phyloP scores from a whole-genome alignment of 2,329 filamentous ascomycete species.

The Elsinoe fawcettii region DNA sequence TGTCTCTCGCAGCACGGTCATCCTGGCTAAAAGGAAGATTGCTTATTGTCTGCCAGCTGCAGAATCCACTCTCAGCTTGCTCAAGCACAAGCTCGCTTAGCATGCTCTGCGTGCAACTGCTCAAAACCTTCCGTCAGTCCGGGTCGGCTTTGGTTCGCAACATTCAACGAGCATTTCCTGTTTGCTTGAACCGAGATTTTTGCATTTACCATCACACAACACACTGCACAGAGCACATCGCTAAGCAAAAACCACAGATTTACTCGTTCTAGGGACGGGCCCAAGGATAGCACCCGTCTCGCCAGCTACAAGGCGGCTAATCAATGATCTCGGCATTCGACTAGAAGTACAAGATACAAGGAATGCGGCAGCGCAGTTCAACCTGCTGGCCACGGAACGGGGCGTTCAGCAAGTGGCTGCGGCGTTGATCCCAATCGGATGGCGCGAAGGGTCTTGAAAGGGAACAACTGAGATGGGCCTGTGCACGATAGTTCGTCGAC shows the following conservation, averaged over 20 bases:
- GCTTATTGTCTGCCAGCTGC: conserved; percentile 16
- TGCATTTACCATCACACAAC: background rate
- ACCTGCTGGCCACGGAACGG: conserved; percentile 86
- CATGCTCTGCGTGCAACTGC: background rate
- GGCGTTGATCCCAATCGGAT: conserved; percentile 78
- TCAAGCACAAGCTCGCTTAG: conserved; percentile 9
- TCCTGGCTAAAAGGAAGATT: conserved; percentile 1
- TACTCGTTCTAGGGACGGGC: conserved; percentile 84
- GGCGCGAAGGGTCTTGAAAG: conserved; percentile 49
- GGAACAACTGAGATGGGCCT: background rate
- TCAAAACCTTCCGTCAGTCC: background rate
- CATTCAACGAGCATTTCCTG: background rate
- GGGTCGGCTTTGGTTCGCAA: background rate
- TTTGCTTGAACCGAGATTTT: background rate
- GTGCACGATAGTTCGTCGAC: conserved; percentile 7
- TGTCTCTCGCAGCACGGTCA: background rate
- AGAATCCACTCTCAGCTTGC: background rate
- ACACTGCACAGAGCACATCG: background rate
- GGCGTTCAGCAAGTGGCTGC: conserved; percentile 79
- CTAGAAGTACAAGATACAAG: conserved; percentile 86
- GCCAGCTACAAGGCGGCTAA: conserved; percentile 61
- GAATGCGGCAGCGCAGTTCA: conserved; percentile 92
- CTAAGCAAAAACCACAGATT: conserved; percentile 48
- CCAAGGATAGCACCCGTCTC: conserved; percentile 67
- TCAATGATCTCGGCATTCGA: conserved; percentile 72